A percentile compares a stretch with the other conserved stretches of the same genome.
phyloP scores from a whole-genome alignment of 306 rosid genomes.

The Pyrus bretschneideri region DNA sequence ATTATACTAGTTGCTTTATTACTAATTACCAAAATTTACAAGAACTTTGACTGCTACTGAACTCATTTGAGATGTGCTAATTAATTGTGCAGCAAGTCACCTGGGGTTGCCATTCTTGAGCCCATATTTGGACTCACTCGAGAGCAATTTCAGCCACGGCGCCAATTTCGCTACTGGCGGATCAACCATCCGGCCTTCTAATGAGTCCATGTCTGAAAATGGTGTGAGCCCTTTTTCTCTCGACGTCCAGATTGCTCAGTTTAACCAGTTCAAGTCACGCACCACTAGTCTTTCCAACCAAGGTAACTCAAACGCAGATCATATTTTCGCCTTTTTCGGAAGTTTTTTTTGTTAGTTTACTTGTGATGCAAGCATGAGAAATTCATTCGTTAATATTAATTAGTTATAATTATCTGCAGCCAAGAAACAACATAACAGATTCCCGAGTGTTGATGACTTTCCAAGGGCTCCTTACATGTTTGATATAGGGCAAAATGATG shows the following conservation, averaged over 20 bases:
- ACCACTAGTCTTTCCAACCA: slow-evolving; percentile 32
- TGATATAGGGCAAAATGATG: slow-evolving; percentile 82
- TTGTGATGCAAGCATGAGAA: too few species aligned
- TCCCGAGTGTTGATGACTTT: slow-evolving; percentile 61
- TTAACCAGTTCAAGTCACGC: slow-evolving; percentile 51
- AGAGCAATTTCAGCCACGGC: slow-evolving; percentile 56
- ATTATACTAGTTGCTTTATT: background rate
- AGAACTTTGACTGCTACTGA: too few species aligned
- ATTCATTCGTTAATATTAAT: too few species aligned
- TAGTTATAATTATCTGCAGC: slow-evolving; percentile 17
- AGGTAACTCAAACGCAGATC: slow-evolving; percentile 22
- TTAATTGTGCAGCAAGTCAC: slow-evolving; percentile 37
- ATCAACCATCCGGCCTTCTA: slow-evolving; percentile 47
- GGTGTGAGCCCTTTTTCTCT: slow-evolving; percentile 61
- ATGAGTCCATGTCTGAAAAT: slow-evolving; percentile 38
- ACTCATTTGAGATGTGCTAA: too few species aligned
- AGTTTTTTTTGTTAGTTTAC: too few species aligned
- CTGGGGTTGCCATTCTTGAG: slow-evolving; percentile 47
- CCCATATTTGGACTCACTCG: slow-evolving; percentile 64
- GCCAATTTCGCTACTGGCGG: slow-evolving; percentile 87
- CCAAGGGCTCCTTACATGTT: slow-evolving; percentile 58
- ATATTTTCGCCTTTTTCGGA: too few species aligned
- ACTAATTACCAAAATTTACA: too few species aligned
- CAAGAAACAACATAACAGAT: slow-evolving; percentile 9
- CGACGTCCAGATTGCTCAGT: slow-evolving; percentile 58